Conservation (phyloP, 2,329 filamentous ascomycete genomes). For the Sclerotinia sclerotiorum region DNA sequence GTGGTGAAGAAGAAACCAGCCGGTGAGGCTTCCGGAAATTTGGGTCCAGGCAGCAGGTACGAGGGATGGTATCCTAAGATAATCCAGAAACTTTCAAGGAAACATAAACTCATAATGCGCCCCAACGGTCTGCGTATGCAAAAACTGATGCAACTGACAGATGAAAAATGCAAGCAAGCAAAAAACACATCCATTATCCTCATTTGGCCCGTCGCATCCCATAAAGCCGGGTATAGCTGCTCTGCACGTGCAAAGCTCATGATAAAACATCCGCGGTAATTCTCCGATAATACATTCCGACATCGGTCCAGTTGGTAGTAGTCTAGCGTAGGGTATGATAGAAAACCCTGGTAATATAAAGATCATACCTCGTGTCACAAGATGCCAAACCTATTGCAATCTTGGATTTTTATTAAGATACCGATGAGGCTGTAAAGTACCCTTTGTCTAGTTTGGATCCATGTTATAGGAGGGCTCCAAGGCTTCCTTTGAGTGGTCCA, state of each 20-base stretch:
- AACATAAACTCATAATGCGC: conserved; percentile 31
- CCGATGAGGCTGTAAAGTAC: conserved; percentile 29
- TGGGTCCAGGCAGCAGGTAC: conserved; percentile 40
- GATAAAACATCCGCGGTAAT: conserved; percentile 30
- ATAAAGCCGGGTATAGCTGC: conserved; percentile 35
- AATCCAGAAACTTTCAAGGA: conserved; percentile 28
- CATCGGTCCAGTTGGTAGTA: conserved; percentile 29
- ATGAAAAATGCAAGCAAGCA: conserved; percentile 28
- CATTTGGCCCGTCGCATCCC: conserved; percentile 31
- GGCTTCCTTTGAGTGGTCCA: conserved; percentile 28
- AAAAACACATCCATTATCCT: conserved; percentile 30
- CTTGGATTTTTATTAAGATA: conserved; percentile 29
- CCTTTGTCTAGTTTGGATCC: conserved; percentile 33
- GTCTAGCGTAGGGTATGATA: conserved; percentile 28
- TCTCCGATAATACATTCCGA: conserved; percentile 26
- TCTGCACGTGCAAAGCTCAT: conserved; percentile 30
- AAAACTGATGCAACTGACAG: conserved; percentile 40
- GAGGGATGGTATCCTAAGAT: conserved; percentile 35
- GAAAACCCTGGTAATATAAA: conserved; percentile 27
- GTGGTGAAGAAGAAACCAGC: conserved; percentile 25
- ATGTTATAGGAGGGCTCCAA: conserved; percentile 31
- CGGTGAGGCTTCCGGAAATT: conserved; percentile 29
- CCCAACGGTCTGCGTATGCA: conserved; percentile 39
- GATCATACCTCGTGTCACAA: conserved; percentile 30
- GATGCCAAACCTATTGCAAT: conserved; percentile 29